Conservation (phyloP, 345 rosid species). For the Moricandia moricandioides region DNA sequence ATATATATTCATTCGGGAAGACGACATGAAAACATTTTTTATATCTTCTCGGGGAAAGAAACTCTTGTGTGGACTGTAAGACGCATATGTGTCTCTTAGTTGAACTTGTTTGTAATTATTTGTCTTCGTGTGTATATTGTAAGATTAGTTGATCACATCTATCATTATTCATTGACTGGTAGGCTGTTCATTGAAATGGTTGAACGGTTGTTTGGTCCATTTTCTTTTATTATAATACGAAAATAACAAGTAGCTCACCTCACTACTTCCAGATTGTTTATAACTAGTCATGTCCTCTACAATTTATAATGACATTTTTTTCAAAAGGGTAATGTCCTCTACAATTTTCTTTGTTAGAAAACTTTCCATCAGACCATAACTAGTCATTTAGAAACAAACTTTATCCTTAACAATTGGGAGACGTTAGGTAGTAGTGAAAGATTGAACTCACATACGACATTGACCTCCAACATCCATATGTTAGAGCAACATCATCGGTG, state of each 20-base stretch:
- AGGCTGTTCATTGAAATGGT: not conserved
- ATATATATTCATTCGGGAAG: constrained; percentile 10
- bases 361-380: not conserved
- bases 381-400: not conserved
- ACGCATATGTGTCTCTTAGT: not conserved
- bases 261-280: not conserved
- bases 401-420: not conserved
- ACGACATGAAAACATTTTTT: not conserved
- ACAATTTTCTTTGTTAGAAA: not conserved
- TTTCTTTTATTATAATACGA: not conserved
- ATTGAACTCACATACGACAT: not conserved
- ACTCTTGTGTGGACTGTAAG: not conserved
- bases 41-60: constrained; percentile 18
- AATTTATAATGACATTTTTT: not conserved
- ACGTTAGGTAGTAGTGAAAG: not conserved
- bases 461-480: not conserved
- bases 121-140: constrained; percentile 15
- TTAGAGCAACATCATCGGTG: too few species aligned
- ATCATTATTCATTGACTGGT: not conserved
- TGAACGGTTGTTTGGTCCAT: not conserved
- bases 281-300: not conserved
- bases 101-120: not conserved
- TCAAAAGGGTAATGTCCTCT: not conserved
- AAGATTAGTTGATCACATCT: constrained; percentile 8
- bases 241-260: not conserved